Percentiles rank a stretch among this genome's conserved stretches.
Evolutionary conservation across 1,139 yeast species (phyloP).

Genomic region (Yamadazyma aaseri): DNA sequence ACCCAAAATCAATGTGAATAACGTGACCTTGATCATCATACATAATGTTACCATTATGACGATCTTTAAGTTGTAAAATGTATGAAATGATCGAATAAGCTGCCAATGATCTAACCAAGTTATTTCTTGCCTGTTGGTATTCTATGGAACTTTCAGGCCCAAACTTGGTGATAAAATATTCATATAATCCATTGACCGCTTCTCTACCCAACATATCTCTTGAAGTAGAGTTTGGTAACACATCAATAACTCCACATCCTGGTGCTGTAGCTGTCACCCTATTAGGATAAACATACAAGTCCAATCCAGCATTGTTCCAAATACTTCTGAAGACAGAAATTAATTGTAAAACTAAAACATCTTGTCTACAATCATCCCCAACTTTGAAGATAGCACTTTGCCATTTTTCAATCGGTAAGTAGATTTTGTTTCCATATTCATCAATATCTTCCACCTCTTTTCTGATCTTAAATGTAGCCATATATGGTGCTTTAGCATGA

Average conservation of each 20-base stretch:
- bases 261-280: constrained; percentile 98
- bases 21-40: constrained; percentile 94
- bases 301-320: constrained; percentile 86
- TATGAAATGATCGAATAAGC: constrained; percentile 95
- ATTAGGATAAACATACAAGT: constrained; percentile 87
- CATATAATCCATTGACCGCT: constrained; percentile 95
- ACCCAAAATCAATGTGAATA: constrained; percentile 95
- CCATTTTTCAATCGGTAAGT: constrained; percentile 58
- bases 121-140: constrained; percentile 87
- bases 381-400: constrained; percentile 97
- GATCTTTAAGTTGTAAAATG: constrained; percentile 89
- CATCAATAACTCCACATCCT: constrained; percentile 98
- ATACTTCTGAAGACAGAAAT: constrained; percentile 89
- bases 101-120: constrained; percentile 90
- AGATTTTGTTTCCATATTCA: constrained; percentile 40
- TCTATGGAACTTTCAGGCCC: constrained; percentile 91
- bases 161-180: constrained; percentile 86
- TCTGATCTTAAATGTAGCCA: constrained; percentile 90
- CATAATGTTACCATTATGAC: constrained; percentile 99
- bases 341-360: constrained; percentile 88
- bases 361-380: constrained; percentile 99
- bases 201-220: constrained; percentile 99
- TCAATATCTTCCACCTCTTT: constrained; percentile 49
- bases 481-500: constrained; percentile 97
- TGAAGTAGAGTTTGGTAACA: constrained; percentile 88